A percentile compares a stretch with the other conserved stretches of the same genome.
Evolutionary conservation across 2,329 filamentous ascomycete species (phyloP).

Genomic region (Cordyceps pruinosa): DNA sequence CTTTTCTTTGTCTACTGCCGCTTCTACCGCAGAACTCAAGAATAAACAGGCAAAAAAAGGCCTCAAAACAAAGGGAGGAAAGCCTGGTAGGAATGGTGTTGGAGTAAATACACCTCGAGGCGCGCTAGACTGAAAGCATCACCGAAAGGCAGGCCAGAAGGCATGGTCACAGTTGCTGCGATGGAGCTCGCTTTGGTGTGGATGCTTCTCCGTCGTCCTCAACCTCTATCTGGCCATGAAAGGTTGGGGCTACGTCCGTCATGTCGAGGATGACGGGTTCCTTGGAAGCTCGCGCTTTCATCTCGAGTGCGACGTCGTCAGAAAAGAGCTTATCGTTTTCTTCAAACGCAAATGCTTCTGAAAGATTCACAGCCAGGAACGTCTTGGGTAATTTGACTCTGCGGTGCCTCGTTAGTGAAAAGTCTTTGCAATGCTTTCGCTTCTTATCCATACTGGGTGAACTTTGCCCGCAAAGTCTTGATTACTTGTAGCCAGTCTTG

Average conservation of each 20-base stretch:
- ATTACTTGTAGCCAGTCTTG: constrained; percentile 96
- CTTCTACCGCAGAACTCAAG: too few relatives aligned
- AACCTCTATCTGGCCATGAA: neutral
- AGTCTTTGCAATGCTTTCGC: neutral
- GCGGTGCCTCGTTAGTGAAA: constrained; percentile 4
- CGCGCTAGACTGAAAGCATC: neutral
- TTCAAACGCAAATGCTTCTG: constrained; percentile 55
- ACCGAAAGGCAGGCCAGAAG: neutral
- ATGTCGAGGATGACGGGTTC: constrained; percentile 14
- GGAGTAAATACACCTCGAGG: too few relatives aligned
- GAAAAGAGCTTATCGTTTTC: constrained; percentile 45
- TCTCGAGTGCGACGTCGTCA: constrained; percentile 42
- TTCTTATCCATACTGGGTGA: constrained; percentile 66
- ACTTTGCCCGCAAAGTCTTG: constrained; percentile 88
- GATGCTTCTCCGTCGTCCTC: neutral
- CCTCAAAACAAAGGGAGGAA: too few relatives aligned
- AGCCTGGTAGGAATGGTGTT: too few relatives aligned
- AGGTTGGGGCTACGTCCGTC: neutral
- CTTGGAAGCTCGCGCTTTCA: constrained; percentile 32
- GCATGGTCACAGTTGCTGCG: neutral
- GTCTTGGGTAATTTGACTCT: constrained; percentile 62
- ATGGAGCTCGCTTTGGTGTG: neutral
- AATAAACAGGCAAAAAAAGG: too few relatives aligned
- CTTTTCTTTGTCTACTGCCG: too few relatives aligned
- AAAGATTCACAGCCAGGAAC: constrained; percentile 58